Evolutionary conservation across 495 filamentous ascomycete genomes (phyloP), one percentile per base, ranked within the genome.

Genomic region (Trichoderma virens): DNA sequence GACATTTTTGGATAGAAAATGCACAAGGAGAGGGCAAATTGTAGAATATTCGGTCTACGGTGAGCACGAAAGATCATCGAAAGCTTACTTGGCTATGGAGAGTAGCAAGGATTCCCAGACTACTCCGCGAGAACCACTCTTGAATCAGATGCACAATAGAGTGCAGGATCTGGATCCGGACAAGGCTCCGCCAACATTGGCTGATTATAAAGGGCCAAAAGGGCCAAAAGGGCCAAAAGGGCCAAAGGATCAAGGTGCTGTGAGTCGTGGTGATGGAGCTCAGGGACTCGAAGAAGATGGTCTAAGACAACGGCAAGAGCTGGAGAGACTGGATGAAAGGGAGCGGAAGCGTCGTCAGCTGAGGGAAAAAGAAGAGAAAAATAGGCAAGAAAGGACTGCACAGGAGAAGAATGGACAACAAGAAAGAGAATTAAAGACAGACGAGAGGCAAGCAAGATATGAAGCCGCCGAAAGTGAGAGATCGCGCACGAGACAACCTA

Each of bases 111-210:
- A 62, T 7, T 31, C 60, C n/a, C 16, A 9, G 34, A 11, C 20
- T 14, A 20, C 31, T 2, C 18, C 31, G 11, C 60, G 60, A 39
- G 60, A n/a, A 20, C 45, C 6, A 5, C 45, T 5, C 18, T 4
- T 27, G 5, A n/a, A 54, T 27, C 13, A 41, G 45, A 31, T 35
- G n/a, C n/a, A n/a, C n/a, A 63, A 63, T 9, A 63, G 61, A 23
- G n/a, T 25, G 32, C 27, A 27, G 61, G 47, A 47, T 27, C 5
- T 38, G 27, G 28, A 54, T 54, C 45, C n/a, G n/a, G n/a, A n/a
- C n/a, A n/a, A n/a, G n/a, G n/a, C n/a, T n/a, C n/a, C n/a, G n/a
- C n/a, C n/a, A n/a, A n/a, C n/a, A n/a, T n/a, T n/a, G n/a, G n/a
- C n/a, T n/a, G n/a, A n/a, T n/a, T 27, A 5, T 54, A 16, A 54